Evolutionary conservation across 306 rosid species (phyloP), one percentile per base, ranked within the genome.

Genomic region (Coriaria nepalensis): DNA sequence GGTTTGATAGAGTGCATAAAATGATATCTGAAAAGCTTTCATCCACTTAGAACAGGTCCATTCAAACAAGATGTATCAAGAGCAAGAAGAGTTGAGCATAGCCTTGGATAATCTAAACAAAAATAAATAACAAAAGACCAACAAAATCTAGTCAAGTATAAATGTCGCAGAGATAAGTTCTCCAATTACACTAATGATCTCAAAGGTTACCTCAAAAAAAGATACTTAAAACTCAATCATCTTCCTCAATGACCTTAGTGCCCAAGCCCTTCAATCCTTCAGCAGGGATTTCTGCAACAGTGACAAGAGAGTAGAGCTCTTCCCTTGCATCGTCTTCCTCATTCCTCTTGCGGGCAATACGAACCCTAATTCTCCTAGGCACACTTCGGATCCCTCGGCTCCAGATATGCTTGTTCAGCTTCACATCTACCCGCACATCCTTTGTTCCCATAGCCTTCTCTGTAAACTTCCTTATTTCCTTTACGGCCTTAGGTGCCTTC

Each of bases 311-410:
- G 69, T 65, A 88, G 0, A 88, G 72, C 64, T 88, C 97, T 64
- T 88, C 97, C 86, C 83, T 88, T 6, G 97, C 97, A 70, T 88
- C 97, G 58, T 88, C 97, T 11, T 88, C 97, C 1, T 88, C 95
- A 1, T 88, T 88, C 56, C 97, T 81, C 90, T 83, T 83, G 59
- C 97, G 93, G n/a, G 95, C 93, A 66, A 88, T 76, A 5, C 97
- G 88, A 6, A 88, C 97, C 68, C 97, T 70, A 33, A 83, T 57
- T 64, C 97, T 81, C 67, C 93, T 83, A 6, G 97, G 97, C 10
- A 88, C 97, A 66, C 97, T 84, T 50, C 97, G 67, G 67, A 88
- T 88, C 0, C 97, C 97, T 59, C 81, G 76, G 70, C 97, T 88
- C 97, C 97, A 88, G 39, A 88, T 78, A 6, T 53, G 72, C 77